These are phyloP conservation scores for Geranomyces variabilis DNA, from an alignment of 192 early-diverging fungal genomes.

Conservation along the genomic window DNA sequence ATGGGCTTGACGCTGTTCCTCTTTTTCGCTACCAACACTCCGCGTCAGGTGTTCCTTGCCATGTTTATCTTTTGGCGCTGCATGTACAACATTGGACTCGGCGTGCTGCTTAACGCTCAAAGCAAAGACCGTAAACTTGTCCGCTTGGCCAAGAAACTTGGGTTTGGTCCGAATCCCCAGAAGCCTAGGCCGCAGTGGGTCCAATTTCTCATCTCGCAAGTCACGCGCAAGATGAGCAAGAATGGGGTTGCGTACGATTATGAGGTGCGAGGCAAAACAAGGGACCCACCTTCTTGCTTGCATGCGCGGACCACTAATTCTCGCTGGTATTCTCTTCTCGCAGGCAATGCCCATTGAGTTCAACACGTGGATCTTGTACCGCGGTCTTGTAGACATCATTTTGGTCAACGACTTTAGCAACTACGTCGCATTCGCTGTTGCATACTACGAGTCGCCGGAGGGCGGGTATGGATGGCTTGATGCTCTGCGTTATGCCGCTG, in stretches of 20 bases:
- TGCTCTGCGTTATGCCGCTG: slow-evolving; percentile 75
- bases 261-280: slow-evolving; percentile 52
- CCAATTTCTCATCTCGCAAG: slow-evolving; percentile 35
- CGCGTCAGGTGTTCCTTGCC: slow-evolving; percentile 65
- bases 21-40: slow-evolving; percentile 66
- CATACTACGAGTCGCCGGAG: slow-evolving; percentile 76
- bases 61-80: slow-evolving; percentile 87
- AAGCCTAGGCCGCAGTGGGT: slow-evolving; percentile 37
- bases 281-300: too few species aligned
- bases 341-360: slow-evolving; percentile 87
- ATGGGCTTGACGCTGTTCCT: slow-evolving; percentile 49
- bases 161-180: slow-evolving; percentile 48
- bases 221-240: slow-evolving; percentile 43
- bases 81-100: slow-evolving; percentile 86
- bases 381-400: slow-evolving; percentile 89
- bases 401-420: slow-evolving; percentile 90
- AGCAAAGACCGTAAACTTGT: slow-evolving; percentile 76
- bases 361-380: slow-evolving; percentile 95
- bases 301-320: too few species aligned
- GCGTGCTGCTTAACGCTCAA: slow-evolving; percentile 69
- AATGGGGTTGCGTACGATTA: slow-evolving; percentile 25
- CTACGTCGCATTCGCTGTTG: slow-evolving; percentile 80
- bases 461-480: slow-evolving; percentile 43
- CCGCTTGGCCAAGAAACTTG: slow-evolving; percentile 67
- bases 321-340: background rate